Evolutionary conservation across 208 protist species (phyloP).

Genomic region (Trypanosoma lewisi): DNA sequence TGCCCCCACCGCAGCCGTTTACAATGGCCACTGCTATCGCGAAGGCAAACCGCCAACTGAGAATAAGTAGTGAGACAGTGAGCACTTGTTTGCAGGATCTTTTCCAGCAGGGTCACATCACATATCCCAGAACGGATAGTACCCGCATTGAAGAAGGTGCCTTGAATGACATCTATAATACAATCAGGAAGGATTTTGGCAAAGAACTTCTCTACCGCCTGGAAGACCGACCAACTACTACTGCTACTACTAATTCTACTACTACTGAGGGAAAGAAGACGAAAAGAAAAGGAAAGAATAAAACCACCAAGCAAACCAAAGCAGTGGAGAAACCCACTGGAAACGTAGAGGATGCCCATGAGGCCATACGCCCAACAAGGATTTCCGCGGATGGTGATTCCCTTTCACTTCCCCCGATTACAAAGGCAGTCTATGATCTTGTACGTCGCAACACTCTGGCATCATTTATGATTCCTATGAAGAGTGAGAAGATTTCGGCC

Average conservation of each 20-base stretch:
- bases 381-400: slow-evolving; percentile 61
- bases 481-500: slow-evolving; percentile 56
- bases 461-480: slow-evolving; percentile 82
- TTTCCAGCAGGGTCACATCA: slow-evolving; percentile 90
- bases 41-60: slow-evolving; percentile 83
- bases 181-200: slow-evolving; percentile 97
- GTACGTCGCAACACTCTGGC: slow-evolving; percentile 79
- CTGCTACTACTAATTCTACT: no score
- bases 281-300: slow-evolving; percentile 88
- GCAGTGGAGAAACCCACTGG: slow-evolving; percentile 9
- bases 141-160: slow-evolving; percentile 89
- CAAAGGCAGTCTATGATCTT: slow-evolving; percentile 80
- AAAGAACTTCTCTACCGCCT: slow-evolving; percentile 91
- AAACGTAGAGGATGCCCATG: slow-evolving; percentile 91
- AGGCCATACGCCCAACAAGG: slow-evolving; percentile 89
- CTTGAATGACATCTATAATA: slow-evolving; percentile 97
- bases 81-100: slow-evolving; percentile 84
- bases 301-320: slow-evolving; percentile 28
- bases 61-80: slow-evolving; percentile 72
- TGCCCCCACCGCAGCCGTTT: slow-evolving; percentile 72
- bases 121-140: slow-evolving; percentile 89
- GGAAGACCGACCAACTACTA: slow-evolving; percentile 23
- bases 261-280: slow-evolving; percentile 92
- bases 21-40: slow-evolving; percentile 88
- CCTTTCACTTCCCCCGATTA: slow-evolving; percentile 49